Conservation (phyloP, 108 stramenopile species). For the Nannochloropsis granulata region DNA sequence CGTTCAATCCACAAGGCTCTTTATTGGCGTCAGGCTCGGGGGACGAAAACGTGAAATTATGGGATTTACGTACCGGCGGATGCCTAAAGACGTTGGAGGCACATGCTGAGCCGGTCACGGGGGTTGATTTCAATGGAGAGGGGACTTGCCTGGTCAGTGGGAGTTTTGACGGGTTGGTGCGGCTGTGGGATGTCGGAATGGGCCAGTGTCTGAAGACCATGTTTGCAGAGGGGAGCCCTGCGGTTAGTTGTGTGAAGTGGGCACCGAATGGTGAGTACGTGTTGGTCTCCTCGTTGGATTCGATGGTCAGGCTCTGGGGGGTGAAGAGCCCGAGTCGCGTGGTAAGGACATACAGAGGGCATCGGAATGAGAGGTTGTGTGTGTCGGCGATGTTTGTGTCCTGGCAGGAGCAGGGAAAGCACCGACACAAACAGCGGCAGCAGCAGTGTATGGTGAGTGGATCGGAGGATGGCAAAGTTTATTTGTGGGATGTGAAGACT, state of each 20-base stretch:
- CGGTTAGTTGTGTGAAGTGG: slow-evolving; percentile 52
- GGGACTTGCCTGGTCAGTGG: slow-evolving; percentile 37
- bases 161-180: slow-evolving; percentile 72
- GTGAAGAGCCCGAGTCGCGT: slow-evolving; percentile 16
- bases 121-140: slow-evolving; percentile 49
- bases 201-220: slow-evolving; percentile 88
- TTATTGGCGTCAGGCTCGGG: slow-evolving; percentile 60
- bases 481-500: slow-evolving; percentile 70
- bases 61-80: slow-evolving; percentile 79
- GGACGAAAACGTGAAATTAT: slow-evolving; percentile 85
- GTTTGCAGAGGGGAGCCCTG: slow-evolving; percentile 59
- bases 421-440: neutral
- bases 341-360: slow-evolving; percentile 21
- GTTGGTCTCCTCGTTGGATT: slow-evolving; percentile 26
- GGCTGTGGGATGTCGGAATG: slow-evolving; percentile 86
- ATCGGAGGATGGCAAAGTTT: slow-evolving; percentile 66
- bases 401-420: too few relatives aligned
- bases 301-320: slow-evolving; percentile 31
- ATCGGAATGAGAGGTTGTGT: neutral
- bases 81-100: slow-evolving; percentile 76
- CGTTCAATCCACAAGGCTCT: slow-evolving; percentile 58
- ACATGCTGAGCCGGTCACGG: slow-evolving; percentile 87
- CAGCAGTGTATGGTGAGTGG: slow-evolving; percentile 17
- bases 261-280: slow-evolving; percentile 68
- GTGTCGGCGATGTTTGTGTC: neutral